These are phyloP conservation scores for Polytrichum commune DNA, from an alignment of 225 moss, liverwort and hornwort species.

Conservation along the genomic window DNA sequence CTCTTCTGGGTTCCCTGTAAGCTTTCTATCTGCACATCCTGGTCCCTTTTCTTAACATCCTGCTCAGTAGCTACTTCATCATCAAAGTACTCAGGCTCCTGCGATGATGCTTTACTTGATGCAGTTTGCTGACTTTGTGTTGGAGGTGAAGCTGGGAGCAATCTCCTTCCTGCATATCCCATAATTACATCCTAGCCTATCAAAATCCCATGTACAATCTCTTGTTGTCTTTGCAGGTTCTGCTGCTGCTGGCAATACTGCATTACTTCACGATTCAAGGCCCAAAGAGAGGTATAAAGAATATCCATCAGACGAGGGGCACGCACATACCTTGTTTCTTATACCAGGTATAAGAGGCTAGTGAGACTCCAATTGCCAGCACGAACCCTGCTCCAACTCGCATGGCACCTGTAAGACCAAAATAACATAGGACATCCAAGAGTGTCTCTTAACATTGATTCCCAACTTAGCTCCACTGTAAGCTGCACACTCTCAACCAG, in stretches of 20 bases:
- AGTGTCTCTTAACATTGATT: neutral
- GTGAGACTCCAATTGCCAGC: conserved; percentile 67
- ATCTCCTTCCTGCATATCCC: conserved; percentile 38
- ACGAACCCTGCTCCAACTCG: conserved; percentile 71
- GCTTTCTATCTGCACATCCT: conserved; percentile 16
- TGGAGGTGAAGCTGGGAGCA: conserved; percentile 21
- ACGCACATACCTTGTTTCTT: conserved; percentile 61
- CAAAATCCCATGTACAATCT: too few species aligned
- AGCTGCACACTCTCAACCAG: neutral
- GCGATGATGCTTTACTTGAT: conserved; percentile 13
- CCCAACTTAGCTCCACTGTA: neutral
- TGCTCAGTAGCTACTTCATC: conserved; percentile 39
- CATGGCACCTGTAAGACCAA: conserved; percentile 49
- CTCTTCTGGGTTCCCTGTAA: conserved; percentile 15
- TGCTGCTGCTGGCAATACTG: too few species aligned
- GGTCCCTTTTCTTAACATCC: conserved; percentile 46
- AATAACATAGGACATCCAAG: neutral
- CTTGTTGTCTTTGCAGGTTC: too few species aligned
- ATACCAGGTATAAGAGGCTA: conserved; percentile 63
- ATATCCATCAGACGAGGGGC: too few species aligned
- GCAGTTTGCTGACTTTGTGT: conserved; percentile 21
- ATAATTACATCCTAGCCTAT: neutral
- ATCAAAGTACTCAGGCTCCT: conserved; percentile 27
- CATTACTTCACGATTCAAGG: too few species aligned
- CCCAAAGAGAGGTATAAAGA: too few species aligned